Evolutionary conservation across 768 basidiomycete genomes (phyloP), one percentile per base, ranked within the genome.

Genomic region (Hygrophoropsis aurantiaca): DNA sequence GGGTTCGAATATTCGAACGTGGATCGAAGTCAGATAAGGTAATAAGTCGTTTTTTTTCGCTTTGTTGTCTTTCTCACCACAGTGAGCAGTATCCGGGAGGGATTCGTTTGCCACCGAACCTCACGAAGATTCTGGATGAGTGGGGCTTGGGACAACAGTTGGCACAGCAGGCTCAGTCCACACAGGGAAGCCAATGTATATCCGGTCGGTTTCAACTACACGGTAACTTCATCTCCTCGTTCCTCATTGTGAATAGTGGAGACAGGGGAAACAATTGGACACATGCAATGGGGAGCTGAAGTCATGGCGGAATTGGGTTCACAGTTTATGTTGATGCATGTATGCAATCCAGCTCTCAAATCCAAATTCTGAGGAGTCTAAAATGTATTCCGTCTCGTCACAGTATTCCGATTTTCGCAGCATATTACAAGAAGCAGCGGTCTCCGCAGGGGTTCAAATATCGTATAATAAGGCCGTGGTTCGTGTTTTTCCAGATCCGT

Each of bases 381-480:
- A 25, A 39, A 30, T 23, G 48, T 15, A 20, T 15, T 4, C 19
- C 24, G 24, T 42, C 15, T 20, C 9, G 11, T 27, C 45, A 13
- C 54, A 84, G 81, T 75, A 84, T 52, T 71, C 71, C 19, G 80
- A 84, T 47, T 62, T 86, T 16, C 71, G 79, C 40, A 58, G 69
- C 2, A 65, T 81, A 45, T 53, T 86, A 2, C 68, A 73, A 47
- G 71, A 75, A 13, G 65, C 78, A 4, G 81, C 78, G 5, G 55
- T 58, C 16, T 65, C 61, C 4, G 74, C 74, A 26, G 82, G 82
- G 2, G 84, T 75, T 9, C 61, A 65, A n/a, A 72, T 84, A 47
- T 66, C 70, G 18, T 80, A 75, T 51, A 66, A 76, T 53, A 50
- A 67, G 16, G 53, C 64, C 13, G 77, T 77, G 39, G 51, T 47